phyloP scores from a whole-genome alignment of 2,329 filamentous ascomycete species.

The Myrmaecium sp. region DNA sequence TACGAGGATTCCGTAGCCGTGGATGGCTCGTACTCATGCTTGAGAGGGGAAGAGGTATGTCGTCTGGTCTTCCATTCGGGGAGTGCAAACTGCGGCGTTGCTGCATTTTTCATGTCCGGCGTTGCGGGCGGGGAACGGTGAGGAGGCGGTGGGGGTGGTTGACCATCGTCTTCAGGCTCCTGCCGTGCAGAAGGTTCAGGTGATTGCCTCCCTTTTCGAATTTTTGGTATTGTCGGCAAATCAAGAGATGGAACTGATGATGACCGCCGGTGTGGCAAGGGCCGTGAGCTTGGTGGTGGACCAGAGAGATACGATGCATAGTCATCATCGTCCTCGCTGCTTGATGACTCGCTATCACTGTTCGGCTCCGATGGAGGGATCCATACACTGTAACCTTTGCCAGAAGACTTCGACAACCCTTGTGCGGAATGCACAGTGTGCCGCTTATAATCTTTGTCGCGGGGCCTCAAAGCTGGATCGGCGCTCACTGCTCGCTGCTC shows the following conservation, averaged over 20 bases:
- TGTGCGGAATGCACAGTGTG: too few relatives aligned
- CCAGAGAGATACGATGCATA: too few relatives aligned
- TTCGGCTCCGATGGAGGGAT: slow-evolving; percentile 25
- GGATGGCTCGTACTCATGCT: slow-evolving; percentile 92
- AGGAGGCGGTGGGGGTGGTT: slow-evolving; percentile 28
- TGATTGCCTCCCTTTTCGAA: slow-evolving; percentile 24
- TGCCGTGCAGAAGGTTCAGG: slow-evolving; percentile 17
- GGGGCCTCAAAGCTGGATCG: slow-evolving; percentile 9
- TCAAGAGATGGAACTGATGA: slow-evolving; percentile 32
- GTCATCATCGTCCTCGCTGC: slow-evolving; percentile 9
- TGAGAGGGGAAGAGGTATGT: slow-evolving; percentile 78
- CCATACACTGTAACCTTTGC: slow-evolving; percentile 32
- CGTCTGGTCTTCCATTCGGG: slow-evolving; percentile 36
- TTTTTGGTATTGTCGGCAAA: slow-evolving; percentile 27
- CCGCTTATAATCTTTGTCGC: too few relatives aligned
- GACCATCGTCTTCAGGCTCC: background rate
- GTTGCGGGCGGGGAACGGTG: slow-evolving; percentile 36
- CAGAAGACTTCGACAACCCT: slow-evolving; percentile 5
- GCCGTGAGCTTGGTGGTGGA: slow-evolving; percentile 9
- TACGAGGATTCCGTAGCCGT: slow-evolving; percentile 46
- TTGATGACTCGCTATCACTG: slow-evolving; percentile 4
- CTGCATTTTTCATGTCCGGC: slow-evolving; percentile 26
- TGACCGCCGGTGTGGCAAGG: slow-evolving; percentile 23
- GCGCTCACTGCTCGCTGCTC: slow-evolving; percentile 10
- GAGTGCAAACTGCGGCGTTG: slow-evolving; percentile 28